Conservation (phyloP, 805 yeast genomes). For the Zygoascus ofunaensis region DNA sequence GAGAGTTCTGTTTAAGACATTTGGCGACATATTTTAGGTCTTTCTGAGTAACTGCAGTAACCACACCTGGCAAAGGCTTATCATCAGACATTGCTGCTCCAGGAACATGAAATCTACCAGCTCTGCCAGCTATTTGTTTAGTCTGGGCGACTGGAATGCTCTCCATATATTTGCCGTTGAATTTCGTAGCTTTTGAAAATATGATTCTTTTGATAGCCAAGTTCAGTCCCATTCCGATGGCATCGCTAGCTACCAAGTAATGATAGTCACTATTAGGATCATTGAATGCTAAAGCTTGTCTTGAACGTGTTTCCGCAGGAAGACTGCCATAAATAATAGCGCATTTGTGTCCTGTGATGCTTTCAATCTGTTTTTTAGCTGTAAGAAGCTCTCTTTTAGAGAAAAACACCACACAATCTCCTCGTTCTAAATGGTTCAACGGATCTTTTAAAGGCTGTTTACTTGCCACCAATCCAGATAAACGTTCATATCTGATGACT, state of each 20-base stretch:
- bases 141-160: constrained; percentile 53
- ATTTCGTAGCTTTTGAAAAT: constrained; percentile 61
- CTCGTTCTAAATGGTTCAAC: constrained; percentile 36
- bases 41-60: constrained; percentile 41
- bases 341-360: constrained; percentile 49
- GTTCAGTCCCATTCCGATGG: constrained; percentile 95
- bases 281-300: constrained; percentile 75
- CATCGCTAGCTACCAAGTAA: constrained; percentile 89
- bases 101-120: constrained; percentile 63
- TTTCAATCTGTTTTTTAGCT: constrained; percentile 61
- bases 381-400: constrained; percentile 65
- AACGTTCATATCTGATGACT: constrained; percentile 61
- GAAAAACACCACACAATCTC: constrained; percentile 88
- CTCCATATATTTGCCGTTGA: constrained; percentile 48
- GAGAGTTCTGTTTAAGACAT: constrained; percentile 44
- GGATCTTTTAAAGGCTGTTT: constrained; percentile 25
- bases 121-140: constrained; percentile 94
- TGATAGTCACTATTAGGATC: constrained; percentile 57
- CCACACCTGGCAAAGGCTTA: constrained; percentile 18
- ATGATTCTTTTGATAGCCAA: constrained; percentile 73
- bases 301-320: constrained; percentile 88
- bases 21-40: constrained; percentile 39
- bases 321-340: constrained; percentile 92
- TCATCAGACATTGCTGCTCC: constrained; percentile 13
- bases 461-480: constrained; percentile 61